Base-by-base conservation (phyloP, 192 early-diverging fungal species). In the Phlyctochytrium bullatum region DNA sequence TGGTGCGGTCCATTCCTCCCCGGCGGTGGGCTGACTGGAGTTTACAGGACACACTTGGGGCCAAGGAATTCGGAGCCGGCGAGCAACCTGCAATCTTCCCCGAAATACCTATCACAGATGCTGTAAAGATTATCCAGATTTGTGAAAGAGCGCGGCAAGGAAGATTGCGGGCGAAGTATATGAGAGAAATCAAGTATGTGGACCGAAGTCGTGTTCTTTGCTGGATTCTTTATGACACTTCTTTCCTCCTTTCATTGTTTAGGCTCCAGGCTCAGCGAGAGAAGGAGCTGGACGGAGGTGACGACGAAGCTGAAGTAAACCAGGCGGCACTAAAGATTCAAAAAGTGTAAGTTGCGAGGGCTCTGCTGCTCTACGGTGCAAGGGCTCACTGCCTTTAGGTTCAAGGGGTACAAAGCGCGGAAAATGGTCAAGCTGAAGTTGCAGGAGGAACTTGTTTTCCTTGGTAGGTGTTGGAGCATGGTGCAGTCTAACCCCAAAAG, bases 121-220 rank as follows among this genome's bases (percentile, higher is more conserved):
- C 86, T 3, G 73, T 86, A 23, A 71, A 69, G 33, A 77, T 83
- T 52, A 78, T 87, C 61, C 86, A 87, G 59, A 72, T 76, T 31
- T 83, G 77, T 53, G 86, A 87, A 74, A 70, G 86, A 2, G 84
- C 80, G 2, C 67, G 86, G 35, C 84, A 87, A 56, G 83, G 83
- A 1, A 64, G 75, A 29, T 62, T 86, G 36, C 61, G 84, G 51
- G 86, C 83, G 30, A 87, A 86, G 66, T 86, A 87, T 61, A 87
- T 86, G 86, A 56, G 76, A 1, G 86, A 86, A 31, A 82, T 87
- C 62, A 78, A 74, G 83, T 84, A 68, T 2, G 64, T 65, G 0
- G 51, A 12, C 0, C n/a, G n/a, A n/a, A n/a, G n/a, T n/a, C n/a
- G n/a, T n/a, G n/a, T n/a, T n/a, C n/a, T n/a, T 63, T 58, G 2